Evolutionary conservation across 1,284 basidiomycete species (phyloP).

Genomic region (Trichosporon asahii): DNA sequence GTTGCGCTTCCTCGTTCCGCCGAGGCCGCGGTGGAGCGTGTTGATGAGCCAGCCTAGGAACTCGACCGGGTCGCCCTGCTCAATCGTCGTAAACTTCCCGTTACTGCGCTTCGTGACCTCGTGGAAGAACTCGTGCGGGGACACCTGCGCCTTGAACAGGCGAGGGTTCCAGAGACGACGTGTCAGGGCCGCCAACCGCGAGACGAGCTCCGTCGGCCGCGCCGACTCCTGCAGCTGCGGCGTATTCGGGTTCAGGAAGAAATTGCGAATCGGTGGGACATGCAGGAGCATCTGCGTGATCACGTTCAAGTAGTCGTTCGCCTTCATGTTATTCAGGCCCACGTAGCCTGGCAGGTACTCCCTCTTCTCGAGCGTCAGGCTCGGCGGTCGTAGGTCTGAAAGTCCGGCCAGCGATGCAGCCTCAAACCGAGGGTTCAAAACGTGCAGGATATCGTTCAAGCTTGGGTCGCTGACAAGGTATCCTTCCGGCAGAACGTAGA

Average conservation of each 20-base stretch:
- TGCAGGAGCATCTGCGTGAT: conserved; percentile 91
- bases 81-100: conserved; percentile 85
- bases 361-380: conserved; percentile 76
- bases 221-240: conserved; percentile 42
- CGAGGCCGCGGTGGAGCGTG: conserved; percentile 83
- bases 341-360: conserved; percentile 91
- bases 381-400: conserved; percentile 60
- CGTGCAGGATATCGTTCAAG: conserved; percentile 86
- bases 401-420: conserved; percentile 54
- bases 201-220: conserved; percentile 67
- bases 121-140: conserved; percentile 96
- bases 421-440: conserved; percentile 77
- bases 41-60: conserved; percentile 96
- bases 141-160: conserved; percentile 95
- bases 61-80: conserved; percentile 93
- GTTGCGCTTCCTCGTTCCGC: conserved; percentile 78
- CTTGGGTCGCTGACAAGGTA: conserved; percentile 94
- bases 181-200: conserved; percentile 76
- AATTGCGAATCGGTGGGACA: conserved; percentile 82
- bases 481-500: conserved; percentile 96
- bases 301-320: conserved; percentile 96
- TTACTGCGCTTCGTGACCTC: conserved; percentile 84
- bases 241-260: conserved; percentile 70
- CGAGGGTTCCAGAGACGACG: conserved; percentile 95
- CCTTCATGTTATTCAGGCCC: conserved; percentile 95